phyloP scores from a whole-genome alignment of 345 rosid species.

The Brassica juncea region DNA sequence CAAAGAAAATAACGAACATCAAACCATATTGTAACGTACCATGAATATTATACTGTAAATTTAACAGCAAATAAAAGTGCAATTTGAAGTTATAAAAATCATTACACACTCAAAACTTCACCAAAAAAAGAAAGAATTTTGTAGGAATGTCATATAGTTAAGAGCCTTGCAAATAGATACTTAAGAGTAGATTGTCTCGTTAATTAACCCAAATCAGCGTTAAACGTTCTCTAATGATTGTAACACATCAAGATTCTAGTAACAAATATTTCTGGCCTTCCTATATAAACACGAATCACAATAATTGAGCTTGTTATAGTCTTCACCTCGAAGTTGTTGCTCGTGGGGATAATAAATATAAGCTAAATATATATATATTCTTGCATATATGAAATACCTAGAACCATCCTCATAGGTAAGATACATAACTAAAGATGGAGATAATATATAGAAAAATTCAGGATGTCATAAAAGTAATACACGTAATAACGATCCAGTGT shows the following conservation, averaged over 20 bases:
- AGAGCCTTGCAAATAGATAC: neutral
- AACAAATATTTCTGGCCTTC: neutral
- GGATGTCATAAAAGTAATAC: neutral
- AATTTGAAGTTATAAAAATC: neutral
- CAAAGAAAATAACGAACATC: neutral
- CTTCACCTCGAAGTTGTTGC: neutral
- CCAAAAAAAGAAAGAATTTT: too few species aligned
- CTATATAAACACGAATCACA: neutral
- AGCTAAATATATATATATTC: neutral
- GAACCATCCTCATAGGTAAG: neutral
- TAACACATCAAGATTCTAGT: neutral
- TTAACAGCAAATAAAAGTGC: neutral
- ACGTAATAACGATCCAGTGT: constrained; percentile 4
- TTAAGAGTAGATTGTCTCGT: neutral
- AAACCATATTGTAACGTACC: neutral
- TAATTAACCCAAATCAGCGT: neutral
- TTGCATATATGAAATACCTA: neutral
- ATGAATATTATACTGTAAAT: neutral
- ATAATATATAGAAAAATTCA: neutral
- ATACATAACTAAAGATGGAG: constrained; percentile 7
- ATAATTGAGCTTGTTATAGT: neutral
- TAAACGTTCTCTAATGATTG: neutral
- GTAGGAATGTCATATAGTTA: neutral
- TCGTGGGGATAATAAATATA: neutral
- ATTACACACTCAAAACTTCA: too few species aligned